These are phyloP conservation scores for Septoria petroselini DNA, from an alignment of 2,329 filamentous ascomycete genomes.

Conservation along the genomic window DNA sequence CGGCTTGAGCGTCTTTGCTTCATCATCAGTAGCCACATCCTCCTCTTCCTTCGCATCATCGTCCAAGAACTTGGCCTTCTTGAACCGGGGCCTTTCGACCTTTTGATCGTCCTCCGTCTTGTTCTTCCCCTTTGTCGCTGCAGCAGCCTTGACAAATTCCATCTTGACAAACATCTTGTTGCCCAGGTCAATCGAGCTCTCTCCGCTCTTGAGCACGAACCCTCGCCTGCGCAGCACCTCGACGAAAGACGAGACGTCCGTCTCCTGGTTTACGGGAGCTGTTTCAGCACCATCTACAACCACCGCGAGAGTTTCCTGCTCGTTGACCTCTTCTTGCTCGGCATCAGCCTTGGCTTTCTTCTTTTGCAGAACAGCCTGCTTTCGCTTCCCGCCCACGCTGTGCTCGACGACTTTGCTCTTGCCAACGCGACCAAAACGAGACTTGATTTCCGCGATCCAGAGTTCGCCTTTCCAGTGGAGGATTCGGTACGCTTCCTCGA, in stretches of 20 bases:
- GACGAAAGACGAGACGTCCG: constrained; percentile 83
- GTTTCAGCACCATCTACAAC: constrained; percentile 66
- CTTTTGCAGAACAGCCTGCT: constrained; percentile 41
- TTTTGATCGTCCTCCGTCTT: constrained; percentile 41
- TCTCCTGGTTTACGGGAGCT: constrained; percentile 59
- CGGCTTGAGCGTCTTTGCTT: constrained; percentile 78
- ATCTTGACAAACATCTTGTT: constrained; percentile 99
- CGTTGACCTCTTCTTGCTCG: constrained; percentile 53
- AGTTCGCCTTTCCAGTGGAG: constrained; percentile 92
- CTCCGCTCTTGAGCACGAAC: constrained; percentile 70
- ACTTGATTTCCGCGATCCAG: constrained; percentile 97
- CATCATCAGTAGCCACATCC: constrained; percentile 57
- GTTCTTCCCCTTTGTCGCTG: constrained; percentile 73
- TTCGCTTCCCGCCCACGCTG: constrained; percentile 65
- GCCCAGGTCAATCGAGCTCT: constrained; percentile 66
- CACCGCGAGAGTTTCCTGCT: constrained; percentile 58
- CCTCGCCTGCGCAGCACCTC: constrained; percentile 76
- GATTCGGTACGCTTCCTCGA: constrained; percentile 91
- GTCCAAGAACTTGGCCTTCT: constrained; percentile 59
- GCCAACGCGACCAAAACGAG: constrained; percentile 69
- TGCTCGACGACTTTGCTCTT: constrained; percentile 57
- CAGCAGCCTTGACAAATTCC: constrained; percentile 83
- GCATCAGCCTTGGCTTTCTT: constrained; percentile 46
- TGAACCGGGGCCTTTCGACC: constrained; percentile 39
- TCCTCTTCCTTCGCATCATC: constrained; percentile 55